Evolutionary conservation across 192 early-diverging fungal genomes (phyloP).

Genomic region (Rhizoclosmatium globosum): DNA sequence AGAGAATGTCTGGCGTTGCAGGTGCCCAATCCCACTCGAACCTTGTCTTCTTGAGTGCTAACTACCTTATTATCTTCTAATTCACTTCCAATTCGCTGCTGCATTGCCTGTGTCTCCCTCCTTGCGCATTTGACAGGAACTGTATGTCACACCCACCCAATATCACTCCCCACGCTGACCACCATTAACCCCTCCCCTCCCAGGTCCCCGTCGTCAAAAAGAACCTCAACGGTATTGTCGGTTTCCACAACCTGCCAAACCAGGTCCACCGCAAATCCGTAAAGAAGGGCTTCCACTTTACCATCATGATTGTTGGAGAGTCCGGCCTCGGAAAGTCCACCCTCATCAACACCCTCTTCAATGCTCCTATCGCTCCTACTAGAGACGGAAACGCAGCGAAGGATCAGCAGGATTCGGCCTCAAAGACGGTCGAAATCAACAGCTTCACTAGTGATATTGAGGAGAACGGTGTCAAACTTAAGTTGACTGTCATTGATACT

Average conservation of each 20-base stretch:
- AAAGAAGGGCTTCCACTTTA: conserved; percentile 95
- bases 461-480: conserved; percentile 97
- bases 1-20: too few relatives aligned
- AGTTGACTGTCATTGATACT: conserved; percentile 97
- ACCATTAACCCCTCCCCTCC: too few relatives aligned
- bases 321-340: conserved; percentile 72
- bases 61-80: too few relatives aligned
- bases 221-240: conserved; percentile 65
- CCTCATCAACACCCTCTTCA: conserved; percentile 71
- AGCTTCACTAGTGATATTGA: conserved; percentile 54
- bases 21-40: too few relatives aligned
- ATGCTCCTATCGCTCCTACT: conserved; percentile 82
- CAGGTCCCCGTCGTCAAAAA: conserved; percentile 62
- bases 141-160: too few relatives aligned
- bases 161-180: too few relatives aligned
- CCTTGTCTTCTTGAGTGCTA: too few relatives aligned
- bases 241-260: conserved; percentile 68
- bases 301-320: conserved; percentile 67
- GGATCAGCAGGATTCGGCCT: conserved; percentile 76
- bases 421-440: conserved; percentile 68
- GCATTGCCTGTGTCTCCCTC: too few relatives aligned
- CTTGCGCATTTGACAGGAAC: too few relatives aligned
- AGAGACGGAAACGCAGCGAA: conserved; percentile 78
- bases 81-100: too few relatives aligned
- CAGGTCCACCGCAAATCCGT: conserved; percentile 88